Evolutionary conservation across 2,329 filamentous ascomycete species (phyloP).

Genomic region (Penicillium hordei): DNA sequence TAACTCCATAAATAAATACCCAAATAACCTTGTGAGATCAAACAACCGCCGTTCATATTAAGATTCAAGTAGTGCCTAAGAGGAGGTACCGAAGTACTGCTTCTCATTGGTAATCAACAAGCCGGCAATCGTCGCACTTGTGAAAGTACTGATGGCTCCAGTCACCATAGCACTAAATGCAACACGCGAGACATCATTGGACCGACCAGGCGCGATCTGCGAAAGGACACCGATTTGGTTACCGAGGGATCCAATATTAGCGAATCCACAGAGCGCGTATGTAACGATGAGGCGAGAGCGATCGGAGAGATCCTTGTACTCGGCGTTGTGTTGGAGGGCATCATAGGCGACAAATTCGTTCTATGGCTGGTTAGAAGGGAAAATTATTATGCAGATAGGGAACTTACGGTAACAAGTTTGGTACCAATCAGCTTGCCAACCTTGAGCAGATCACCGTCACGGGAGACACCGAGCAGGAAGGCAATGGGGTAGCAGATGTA

Average conservation of each 20-base stretch:
- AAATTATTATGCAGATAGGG: neutral
- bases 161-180: constrained; percentile 75
- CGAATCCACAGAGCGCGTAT: constrained; percentile 78
- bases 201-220: constrained; percentile 72
- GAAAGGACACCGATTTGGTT: constrained; percentile 86
- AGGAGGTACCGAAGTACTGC: constrained; percentile 19
- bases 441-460: constrained; percentile 61
- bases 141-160: constrained; percentile 76
- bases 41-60: neutral
- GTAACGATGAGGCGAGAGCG: constrained; percentile 80
- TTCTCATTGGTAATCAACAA: constrained; percentile 64
- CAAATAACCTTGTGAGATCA: neutral
- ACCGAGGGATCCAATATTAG: constrained; percentile 83
- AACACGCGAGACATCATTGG: constrained; percentile 72
- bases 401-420: constrained; percentile 72
- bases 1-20: neutral
- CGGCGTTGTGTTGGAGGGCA: constrained; percentile 51
- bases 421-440: constrained; percentile 78
- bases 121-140: constrained; percentile 73
- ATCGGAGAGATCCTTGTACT: constrained; percentile 61
- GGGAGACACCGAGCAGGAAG: constrained; percentile 77
- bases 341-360: constrained; percentile 80
- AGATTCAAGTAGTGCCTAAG: neutral
- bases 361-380: constrained; percentile 27
- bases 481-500: constrained; percentile 77